Evolutionary conservation across 2,329 filamentous ascomycete species (phyloP), one percentile per base, ranked within the genome.

Genomic region (Dactylonectria estremocensis): DNA sequence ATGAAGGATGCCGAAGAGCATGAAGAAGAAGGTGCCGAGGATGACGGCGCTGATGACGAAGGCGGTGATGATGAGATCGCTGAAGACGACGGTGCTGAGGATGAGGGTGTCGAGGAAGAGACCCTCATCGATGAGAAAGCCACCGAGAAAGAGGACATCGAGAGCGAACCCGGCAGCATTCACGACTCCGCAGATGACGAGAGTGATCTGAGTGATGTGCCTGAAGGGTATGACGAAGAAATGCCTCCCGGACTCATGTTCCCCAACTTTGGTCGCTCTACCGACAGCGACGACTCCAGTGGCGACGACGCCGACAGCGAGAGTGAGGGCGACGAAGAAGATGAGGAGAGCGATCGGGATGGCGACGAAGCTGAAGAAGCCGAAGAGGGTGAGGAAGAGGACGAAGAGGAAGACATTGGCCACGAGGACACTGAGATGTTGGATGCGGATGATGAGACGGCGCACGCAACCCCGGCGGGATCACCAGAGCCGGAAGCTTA

Each of bases 111-210:
- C 72, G 78, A 64, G 74, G 80, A 72, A 40, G 78, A 69, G 59
- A 71, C 6, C 76, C 66, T 75, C 24, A 28, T 28, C 7, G 77
- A 46, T 73, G 76, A 28, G 71, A 79, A 59, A 31, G 28, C 66
- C 77, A 79, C 67, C 58, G 77, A 70, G 68, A 75, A 74, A 53
- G 71, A 74, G 40, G 73, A 74, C 16, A 61, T 62, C 43, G 68
- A 78, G 22, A 76, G 77, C 45, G 77, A 77, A 16, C 65, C 86
- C 0, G 88, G 87, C 6, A 93, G 88, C 66, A 80, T 90, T 8
- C 88, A 91, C 67, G 90, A 92, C 67, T 91, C 87, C 46, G 90
- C 88, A 0, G 90, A 92, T 69, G 90, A 92, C 61, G 91, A 93
- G 77, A 92, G 90, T 81, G 64, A 67, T 40, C 82, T 93, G 0